phyloP scores from a whole-genome alignment of 345 rosid genomes.

The Geranium rotundifolium region DNA sequence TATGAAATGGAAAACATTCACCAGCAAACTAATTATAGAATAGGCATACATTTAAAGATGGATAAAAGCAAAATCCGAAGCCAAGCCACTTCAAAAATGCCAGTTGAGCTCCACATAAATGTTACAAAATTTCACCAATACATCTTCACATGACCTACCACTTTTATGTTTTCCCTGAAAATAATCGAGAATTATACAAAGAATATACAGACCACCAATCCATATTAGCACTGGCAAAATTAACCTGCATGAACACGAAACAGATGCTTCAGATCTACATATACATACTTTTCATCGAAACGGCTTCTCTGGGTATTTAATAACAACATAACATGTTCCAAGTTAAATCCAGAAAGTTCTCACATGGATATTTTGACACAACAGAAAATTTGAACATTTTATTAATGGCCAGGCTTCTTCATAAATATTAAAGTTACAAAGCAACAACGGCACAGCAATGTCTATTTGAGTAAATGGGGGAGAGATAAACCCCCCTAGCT shows the following conservation, averaged over 20 bases:
- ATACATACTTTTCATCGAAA: conserved; percentile 20
- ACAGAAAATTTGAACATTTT: conserved; percentile 9
- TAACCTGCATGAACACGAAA: conserved; percentile 96
- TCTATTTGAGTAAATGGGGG: conserved; percentile 8
- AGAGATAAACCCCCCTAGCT: conserved; percentile 10
- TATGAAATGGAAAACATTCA: no score
- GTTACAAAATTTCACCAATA: conserved; percentile 9
- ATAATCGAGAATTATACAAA: conserved; percentile 30
- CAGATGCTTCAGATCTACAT: conserved; percentile 72
- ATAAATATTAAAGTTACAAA: conserved; percentile 17
- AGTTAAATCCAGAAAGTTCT: not conserved
- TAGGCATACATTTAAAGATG: no score
- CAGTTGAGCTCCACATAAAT: conserved; percentile 12
- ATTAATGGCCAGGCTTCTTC: conserved; percentile 11
- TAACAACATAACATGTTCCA: conserved; percentile 7
- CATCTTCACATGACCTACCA: conserved; percentile 13
- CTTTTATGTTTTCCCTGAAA: conserved; percentile 10
- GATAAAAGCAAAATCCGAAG: no score
- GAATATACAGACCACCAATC: conserved; percentile 65
- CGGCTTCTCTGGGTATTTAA: conserved; percentile 13
- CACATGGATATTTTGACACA: conserved; percentile 3
- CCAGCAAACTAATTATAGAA: no score
- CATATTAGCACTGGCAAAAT: conserved; percentile 79
- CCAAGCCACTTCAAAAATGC: no score
- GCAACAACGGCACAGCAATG: conserved; percentile 9